Evolutionary conservation across 2,329 filamentous ascomycete genomes (phyloP).

Genomic region (Trichoderma atroviride): DNA sequence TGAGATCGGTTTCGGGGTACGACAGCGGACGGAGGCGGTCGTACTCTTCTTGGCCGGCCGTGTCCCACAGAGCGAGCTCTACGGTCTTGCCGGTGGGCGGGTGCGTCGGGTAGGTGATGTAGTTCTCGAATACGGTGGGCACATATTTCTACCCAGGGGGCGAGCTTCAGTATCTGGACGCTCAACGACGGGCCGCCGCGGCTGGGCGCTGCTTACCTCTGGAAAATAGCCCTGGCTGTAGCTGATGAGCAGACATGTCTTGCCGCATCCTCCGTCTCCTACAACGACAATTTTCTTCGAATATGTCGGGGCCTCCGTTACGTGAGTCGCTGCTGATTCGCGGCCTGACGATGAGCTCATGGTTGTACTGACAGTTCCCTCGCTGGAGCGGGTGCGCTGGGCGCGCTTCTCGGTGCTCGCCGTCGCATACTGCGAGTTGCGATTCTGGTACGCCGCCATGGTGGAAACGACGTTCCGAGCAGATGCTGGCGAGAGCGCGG

Average conservation of each 20-base stretch:
- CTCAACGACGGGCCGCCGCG: background rate
- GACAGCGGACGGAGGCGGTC: slow-evolving; percentile 93
- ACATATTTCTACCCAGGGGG: slow-evolving; percentile 85
- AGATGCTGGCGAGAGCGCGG: slow-evolving; percentile 16
- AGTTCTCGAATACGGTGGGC: slow-evolving; percentile 98
- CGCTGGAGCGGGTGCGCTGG: slow-evolving; percentile 71
- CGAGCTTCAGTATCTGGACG: background rate
- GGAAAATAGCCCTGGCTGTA: slow-evolving; percentile 99
- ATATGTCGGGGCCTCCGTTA: slow-evolving; percentile 88
- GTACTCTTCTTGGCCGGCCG: slow-evolving; percentile 97
- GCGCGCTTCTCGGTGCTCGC: slow-evolving; percentile 46
- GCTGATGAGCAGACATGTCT: slow-evolving; percentile 97
- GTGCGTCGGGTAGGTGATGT: slow-evolving; percentile 96
- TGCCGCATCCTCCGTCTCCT: slow-evolving; percentile 95
- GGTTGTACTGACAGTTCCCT: slow-evolving; percentile 86
- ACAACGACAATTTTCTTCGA: slow-evolving; percentile 99
- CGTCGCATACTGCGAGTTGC: slow-evolving; percentile 56
- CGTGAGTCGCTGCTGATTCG: slow-evolving; percentile 78
- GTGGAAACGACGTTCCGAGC: slow-evolving; percentile 26
- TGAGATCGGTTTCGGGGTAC: slow-evolving; percentile 95
- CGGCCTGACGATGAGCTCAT: slow-evolving; percentile 74
- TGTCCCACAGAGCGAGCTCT: slow-evolving; percentile 97
- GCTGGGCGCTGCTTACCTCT: slow-evolving; percentile 67
- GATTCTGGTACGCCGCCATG: slow-evolving; percentile 59
- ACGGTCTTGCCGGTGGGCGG: slow-evolving; percentile 87